A percentile compares a stretch with the other conserved stretches of the same genome.
Conservation (phyloP, 2,329 filamentous ascomycete species). For the Trichoderma breve region DNA sequence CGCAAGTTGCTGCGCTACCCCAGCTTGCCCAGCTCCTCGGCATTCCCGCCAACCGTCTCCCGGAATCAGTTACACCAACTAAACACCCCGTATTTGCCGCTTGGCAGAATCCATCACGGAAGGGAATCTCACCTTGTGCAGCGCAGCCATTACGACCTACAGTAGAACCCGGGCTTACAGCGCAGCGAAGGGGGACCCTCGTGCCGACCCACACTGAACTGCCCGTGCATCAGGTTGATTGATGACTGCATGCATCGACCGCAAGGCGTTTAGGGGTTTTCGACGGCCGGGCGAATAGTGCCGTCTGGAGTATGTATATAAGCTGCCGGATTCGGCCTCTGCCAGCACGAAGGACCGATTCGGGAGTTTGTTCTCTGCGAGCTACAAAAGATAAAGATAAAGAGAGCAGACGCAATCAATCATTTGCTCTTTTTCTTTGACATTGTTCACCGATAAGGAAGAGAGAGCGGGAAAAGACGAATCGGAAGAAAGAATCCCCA, state of each 20-base stretch:
- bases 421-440: neutral
- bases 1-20: neutral
- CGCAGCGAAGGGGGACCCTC: neutral
- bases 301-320: neutral
- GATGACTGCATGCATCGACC: constrained; percentile 6
- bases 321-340: neutral
- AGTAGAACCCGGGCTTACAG: neutral
- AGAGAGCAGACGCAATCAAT: neutral
- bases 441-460: neutral
- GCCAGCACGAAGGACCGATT: neutral
- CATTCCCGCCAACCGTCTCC: neutral
- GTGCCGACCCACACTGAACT: neutral
- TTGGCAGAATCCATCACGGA: neutral
- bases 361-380: neutral
- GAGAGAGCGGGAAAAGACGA: neutral
- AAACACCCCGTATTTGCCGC: neutral
- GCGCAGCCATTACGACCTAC: neutral
- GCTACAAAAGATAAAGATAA: neutral
- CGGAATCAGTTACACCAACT: neutral
- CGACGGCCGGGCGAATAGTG: neutral
- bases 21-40: neutral
- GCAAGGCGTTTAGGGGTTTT: neutral
- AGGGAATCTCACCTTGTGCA: neutral
- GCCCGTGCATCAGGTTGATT: neutral
- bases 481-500: neutral